Percentiles rank a stretch among this genome's conserved stretches.
Evolutionary conservation across 2,329 filamentous ascomycete genomes (phyloP).

Genomic region (Pseudonectria foliicola): DNA sequence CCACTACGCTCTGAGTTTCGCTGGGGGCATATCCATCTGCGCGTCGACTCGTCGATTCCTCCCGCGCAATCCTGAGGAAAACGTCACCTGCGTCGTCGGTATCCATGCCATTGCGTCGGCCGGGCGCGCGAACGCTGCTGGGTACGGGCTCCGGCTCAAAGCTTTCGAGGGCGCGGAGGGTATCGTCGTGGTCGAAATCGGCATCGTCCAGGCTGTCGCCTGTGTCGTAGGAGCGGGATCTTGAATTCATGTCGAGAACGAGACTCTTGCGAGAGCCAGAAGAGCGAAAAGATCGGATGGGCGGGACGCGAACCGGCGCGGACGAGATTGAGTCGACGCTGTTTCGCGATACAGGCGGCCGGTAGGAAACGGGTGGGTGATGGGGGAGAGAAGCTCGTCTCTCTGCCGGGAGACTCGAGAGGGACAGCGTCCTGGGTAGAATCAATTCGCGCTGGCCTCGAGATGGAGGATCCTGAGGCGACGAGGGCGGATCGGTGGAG

Average conservation of each 20-base stretch:
- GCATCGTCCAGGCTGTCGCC: conserved; percentile 37
- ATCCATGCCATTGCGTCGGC: conserved; percentile 27
- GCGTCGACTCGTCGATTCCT: conserved; percentile 38
- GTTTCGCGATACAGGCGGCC: conserved; percentile 28
- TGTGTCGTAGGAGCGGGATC: conserved; percentile 36
- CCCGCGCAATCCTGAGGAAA: conserved; percentile 51
- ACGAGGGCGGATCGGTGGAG: conserved; percentile 14
- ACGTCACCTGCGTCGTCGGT: conserved; percentile 51
- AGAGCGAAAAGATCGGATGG: conserved; percentile 50
- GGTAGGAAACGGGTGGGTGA: conserved; percentile 45
- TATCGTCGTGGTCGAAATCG: conserved; percentile 44
- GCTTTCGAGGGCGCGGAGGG: conserved; percentile 43
- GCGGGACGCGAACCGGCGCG: conserved; percentile 38
- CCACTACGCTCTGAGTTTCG: conserved; percentile 33
- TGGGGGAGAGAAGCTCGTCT: conserved; percentile 32
- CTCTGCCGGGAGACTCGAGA: conserved; percentile 39
- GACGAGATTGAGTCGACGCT: conserved; percentile 26
- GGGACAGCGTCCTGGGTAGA: conserved; percentile 35
- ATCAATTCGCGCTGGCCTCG: conserved; percentile 42
- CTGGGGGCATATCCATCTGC: conserved; percentile 27
- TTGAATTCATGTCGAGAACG: conserved; percentile 45
- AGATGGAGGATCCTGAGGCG: conserved; percentile 17
- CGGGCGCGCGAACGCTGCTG: conserved; percentile 35
- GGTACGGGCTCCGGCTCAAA: conserved; percentile 22
- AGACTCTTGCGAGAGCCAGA: conserved; percentile 51